Evolutionary conservation across 2,329 filamentous ascomycete species (phyloP), one percentile per base, ranked within the genome.

Genomic region (Ophiostoma angusticollis): DNA sequence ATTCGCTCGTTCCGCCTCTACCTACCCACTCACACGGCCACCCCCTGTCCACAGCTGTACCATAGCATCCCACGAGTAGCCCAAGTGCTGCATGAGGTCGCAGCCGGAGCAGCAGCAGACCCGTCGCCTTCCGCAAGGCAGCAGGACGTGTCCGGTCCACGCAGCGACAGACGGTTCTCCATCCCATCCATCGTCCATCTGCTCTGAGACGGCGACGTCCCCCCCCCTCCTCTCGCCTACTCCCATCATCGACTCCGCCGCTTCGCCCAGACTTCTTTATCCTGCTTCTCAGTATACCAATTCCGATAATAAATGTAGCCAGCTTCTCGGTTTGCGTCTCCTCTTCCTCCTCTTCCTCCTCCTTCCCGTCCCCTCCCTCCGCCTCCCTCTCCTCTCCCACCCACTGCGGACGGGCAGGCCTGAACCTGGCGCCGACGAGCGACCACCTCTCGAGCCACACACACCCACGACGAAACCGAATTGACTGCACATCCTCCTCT

Each of bases 281-380:
- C 17, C 22, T 7, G 3, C 31, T 32, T 19, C 19, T 19, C 25
- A 14, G 16, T 13, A 33, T 18, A 3, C 16, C 24, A 18, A 38
- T 29, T 18, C 28, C 25, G n/a, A 31, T 31, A 27, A 40, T 44
- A 42, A 41, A 46, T 44, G 44, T 44, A 40, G 44, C 37, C 39
- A 23, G 27, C 31, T 40, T 32, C 29, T 18, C 24, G 31, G 19
- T 24, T 27, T 13, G n/a, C n/a, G n/a, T n/a, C 29, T 29, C 34
- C 17, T 5, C n/a, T 13, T 19, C 24, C 29, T 25, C 30, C 25
- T 17, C 19, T 22, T 21, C 13, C 9, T 7, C 24, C 39, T 16
- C 31, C 30, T 30, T 31, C 31, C 31, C 31, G 19, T 9, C 31
- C 36, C 13, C 7, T 23, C 22, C 12, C 22, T 16, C n/a, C 21